Base-by-base conservation (phyloP, 148 eudicot genomes). In the Camellia japonica region DNA sequence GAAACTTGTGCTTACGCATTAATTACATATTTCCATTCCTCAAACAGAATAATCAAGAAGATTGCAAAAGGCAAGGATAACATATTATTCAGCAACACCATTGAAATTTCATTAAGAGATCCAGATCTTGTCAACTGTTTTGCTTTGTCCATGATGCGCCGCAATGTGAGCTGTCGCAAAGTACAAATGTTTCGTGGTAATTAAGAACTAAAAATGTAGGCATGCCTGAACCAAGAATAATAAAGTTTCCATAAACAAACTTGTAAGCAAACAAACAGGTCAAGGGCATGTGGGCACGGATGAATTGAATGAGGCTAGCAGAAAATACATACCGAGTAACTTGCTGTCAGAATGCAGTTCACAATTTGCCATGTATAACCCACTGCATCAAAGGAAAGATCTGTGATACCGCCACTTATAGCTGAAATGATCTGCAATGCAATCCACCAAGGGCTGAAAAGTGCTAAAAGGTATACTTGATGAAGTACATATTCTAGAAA, bases 101-200 rank as follows among this genome's bases (percentile, higher is more conserved):
- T 93, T 75, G 97, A 93, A 79, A 88, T 83, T 90, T 93, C 97
- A 86, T 93, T 93, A 23, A 93, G 88, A 78, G 91, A 85, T 83
- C 97, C 97, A 76, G 95, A 90, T 74, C 83, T 89, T 69, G 97
- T 90, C 68, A 85, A 74, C 58, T 73, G 88, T 66, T 91, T 93
- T 79, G 97, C 95, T 77, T 83, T 93, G 88, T 93, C 97, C 97
- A 93, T 93, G 41, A 91, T 92, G 82, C 81, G 71, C 68, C 97
- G 90, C 77, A 93, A 78, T 0, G 93, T 93, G 72, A 93, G 90
- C 97, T 93, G 92, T 74, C 68, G 83, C 61, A 59, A 75, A 49
- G 62, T 49, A 74, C 52, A 73, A 11, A 76, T 14, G 46, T 51
- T 38, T 54, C 58, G 47, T 20, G 55, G 46, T 38, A 61, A 77